Evolutionary conservation across 2,329 filamentous ascomycete species (phyloP).

Genomic region (Dothistroma pini): DNA sequence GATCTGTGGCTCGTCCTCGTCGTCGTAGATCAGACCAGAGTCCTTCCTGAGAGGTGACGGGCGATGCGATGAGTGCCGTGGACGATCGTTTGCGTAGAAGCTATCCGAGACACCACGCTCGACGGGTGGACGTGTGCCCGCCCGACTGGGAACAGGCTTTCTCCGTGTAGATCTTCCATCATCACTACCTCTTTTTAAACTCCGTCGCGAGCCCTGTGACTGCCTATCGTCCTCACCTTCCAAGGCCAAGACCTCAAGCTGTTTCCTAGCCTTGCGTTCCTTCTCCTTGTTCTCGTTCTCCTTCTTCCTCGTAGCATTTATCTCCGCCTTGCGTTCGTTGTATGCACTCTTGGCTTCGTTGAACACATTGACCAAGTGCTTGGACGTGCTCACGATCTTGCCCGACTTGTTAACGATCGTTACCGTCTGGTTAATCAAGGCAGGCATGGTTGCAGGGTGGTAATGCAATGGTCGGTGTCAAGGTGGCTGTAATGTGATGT

Average conservation of each 20-base stretch:
- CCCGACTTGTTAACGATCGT: constrained; percentile 89
- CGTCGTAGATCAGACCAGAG: constrained; percentile 9
- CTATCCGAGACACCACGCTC: constrained; percentile 46
- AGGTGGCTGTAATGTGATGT: neutral
- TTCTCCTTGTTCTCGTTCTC: constrained; percentile 41
- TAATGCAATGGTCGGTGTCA: neutral
- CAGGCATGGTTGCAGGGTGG: constrained; percentile 18
- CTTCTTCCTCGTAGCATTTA: constrained; percentile 66
- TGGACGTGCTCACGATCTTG: constrained; percentile 86
- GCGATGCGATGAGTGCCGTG: constrained; percentile 17
- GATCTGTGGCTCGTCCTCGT: constrained; percentile 31
- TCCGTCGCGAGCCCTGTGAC: constrained; percentile 20
- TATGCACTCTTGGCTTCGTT: constrained; percentile 89
- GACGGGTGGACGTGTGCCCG: constrained; percentile 33
- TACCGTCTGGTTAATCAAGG: constrained; percentile 63
- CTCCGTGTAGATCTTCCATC: constrained; percentile 22
- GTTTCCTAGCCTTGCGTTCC: constrained; percentile 58
- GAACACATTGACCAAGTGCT: constrained; percentile 84
- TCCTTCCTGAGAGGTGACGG: constrained; percentile 33
- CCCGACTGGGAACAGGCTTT: constrained; percentile 25
- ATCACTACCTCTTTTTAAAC: constrained; percentile 28
- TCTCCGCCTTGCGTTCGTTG: constrained; percentile 77
- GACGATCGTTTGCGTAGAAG: constrained; percentile 42
- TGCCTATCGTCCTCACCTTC: constrained; percentile 41
- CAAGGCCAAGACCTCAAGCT: constrained; percentile 49